Conservation (phyloP, 2,329 filamentous ascomycete genomes). For the Botrytis hyacinthi region DNA sequence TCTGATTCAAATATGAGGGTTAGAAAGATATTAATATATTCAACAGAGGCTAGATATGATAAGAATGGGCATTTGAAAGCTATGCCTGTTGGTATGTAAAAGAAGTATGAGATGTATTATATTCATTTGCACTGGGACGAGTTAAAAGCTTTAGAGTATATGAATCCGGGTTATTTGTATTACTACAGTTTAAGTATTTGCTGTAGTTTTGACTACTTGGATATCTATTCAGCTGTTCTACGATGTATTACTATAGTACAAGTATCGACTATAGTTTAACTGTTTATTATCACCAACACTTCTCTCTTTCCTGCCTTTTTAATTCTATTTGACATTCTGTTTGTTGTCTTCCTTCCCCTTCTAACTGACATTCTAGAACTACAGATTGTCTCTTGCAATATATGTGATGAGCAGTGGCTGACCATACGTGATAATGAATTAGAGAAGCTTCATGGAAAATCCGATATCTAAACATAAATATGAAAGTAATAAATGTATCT, state of each 20-base stretch:
- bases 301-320: background rate
- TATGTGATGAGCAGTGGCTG: background rate
- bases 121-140: constrained; percentile 24
- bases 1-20: background rate
- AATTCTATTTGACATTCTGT: background rate
- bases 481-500: background rate
- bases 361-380: background rate
- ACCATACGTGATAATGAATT: background rate
- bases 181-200: background rate
- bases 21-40: background rate
- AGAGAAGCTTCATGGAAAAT: background rate
- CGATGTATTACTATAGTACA: background rate
- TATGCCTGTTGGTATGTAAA: constrained; percentile 27
- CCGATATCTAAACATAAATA: background rate
- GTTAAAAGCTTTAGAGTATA: constrained; percentile 20
- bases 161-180: background rate
- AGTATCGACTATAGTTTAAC: background rate
- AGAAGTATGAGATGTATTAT: constrained; percentile 21
- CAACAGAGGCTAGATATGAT: constrained; percentile 76
- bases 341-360: background rate
- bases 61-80: constrained; percentile 66
- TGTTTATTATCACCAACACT: background rate
- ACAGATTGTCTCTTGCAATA: background rate
- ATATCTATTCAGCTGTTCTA: background rate
- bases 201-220: background rate